Evolutionary conservation across 176 grass and related monocot genomes (phyloP), one percentile per base, ranked within the genome.

Genomic region (Carex littledalei): DNA sequence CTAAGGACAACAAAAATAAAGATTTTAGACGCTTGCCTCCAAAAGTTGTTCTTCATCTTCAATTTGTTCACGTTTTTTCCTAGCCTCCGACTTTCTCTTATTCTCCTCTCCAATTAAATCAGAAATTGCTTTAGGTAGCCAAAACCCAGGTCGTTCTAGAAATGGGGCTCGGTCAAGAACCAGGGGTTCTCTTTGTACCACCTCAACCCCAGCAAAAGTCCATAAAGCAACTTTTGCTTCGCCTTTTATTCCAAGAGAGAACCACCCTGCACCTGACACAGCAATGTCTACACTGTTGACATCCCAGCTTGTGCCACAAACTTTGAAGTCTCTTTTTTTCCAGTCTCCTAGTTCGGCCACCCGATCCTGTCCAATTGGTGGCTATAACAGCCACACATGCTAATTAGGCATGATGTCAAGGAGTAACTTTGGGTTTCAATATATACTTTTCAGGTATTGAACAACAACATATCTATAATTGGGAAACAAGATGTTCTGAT

Each of bases 191-290:
- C 95, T 90, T 31, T 90, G 85, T 14, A 88, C 90, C 55, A 93
- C 89, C 84, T 91, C 83, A 82, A 98, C 80, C 41, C 93, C 95
- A 31, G 94, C 79, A 10, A 93, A 94, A 47, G 92, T 94, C 89
- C 91, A 93, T 57, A 98, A 47, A 3, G 84, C 80, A 31, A 98
- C 21, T 70, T 79, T 90, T 24, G 93, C 95, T 45, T 84, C 74
- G 16, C 93, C 95, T 66, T 94, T 98, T 16, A 98, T 85, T 32
- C 95, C 95, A 75, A 98, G 81, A 22, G 88, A 94, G 82, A 88
- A 98, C 93, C 95, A 98, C 65, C 93, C 95, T 31, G 92, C 56
- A 13, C 95, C 95, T 10, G 91, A 91, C 88, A 87, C 88, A 76
- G 91, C 76, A 60, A 98, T 92, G 58, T 98, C 95, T 43, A 84